Evolutionary conservation across 192 early-diverging fungal species (phyloP).

Genomic region (Rhizoclosmatium globosum): DNA sequence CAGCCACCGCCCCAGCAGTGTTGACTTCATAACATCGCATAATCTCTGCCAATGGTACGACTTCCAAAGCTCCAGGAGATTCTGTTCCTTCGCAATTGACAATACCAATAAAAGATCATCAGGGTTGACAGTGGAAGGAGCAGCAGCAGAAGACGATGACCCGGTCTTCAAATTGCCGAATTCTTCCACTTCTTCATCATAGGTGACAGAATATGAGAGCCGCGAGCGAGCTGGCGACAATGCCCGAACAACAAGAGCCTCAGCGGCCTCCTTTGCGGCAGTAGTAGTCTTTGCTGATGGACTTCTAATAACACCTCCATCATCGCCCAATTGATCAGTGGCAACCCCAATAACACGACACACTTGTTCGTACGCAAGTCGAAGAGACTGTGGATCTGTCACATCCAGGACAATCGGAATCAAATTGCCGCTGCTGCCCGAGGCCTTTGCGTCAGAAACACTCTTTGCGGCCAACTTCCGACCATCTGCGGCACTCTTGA

Average conservation of each 20-base stretch:
- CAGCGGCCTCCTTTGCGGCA: background rate
- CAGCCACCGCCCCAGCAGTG: constrained; percentile 50
- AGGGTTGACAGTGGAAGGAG: background rate
- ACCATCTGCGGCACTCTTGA: constrained; percentile 42
- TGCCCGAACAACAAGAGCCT: background rate
- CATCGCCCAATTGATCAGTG: background rate
- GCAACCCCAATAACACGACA: constrained; percentile 20
- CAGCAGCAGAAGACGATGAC: too few species aligned
- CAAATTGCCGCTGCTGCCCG: constrained; percentile 12
- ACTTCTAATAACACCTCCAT: background rate
- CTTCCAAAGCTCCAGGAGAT: constrained; percentile 46
- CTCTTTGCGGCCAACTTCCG: constrained; percentile 27
- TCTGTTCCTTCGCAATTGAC: constrained; percentile 51
- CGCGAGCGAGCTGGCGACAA: background rate
- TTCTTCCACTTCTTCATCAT: constrained; percentile 12
- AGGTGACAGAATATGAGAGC: background rate
- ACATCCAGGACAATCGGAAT: constrained; percentile 55
- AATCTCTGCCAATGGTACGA: constrained; percentile 38
- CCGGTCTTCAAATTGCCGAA: background rate
- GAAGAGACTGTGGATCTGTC: constrained; percentile 31
- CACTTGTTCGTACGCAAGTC: constrained; percentile 20
- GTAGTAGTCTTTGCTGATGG: background rate
- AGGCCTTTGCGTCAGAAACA: background rate
- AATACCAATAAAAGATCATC: constrained; percentile 47
- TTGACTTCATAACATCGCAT: constrained; percentile 51